Evolutionary conservation across 1,284 basidiomycete species (phyloP), one percentile per base, ranked within the genome.

Genomic region (Boletus nobilissimus): DNA sequence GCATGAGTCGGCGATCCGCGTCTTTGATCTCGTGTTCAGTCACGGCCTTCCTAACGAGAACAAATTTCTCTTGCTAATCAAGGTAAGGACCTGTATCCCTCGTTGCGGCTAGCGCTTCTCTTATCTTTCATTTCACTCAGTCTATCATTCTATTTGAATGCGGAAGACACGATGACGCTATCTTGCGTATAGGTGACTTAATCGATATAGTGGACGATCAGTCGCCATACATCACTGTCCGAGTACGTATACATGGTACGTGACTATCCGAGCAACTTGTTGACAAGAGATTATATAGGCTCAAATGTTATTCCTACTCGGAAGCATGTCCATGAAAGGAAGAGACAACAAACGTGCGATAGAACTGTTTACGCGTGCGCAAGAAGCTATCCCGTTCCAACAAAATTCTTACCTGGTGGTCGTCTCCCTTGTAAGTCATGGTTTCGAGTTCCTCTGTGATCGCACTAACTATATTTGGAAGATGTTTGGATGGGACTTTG

Each of bases 401-500:
- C 5, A 32, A 36, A 39, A 9, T 36, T 22, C 70, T 26, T 46
- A 60, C 11, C 57, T 79, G 32, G 29, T 46, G 29, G 5, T 63
- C 18, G 62, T 78, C 60, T 77, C 68, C 7, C 43, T 78, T 3
- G 77, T 78, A 46, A 66, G 77, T 1, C 10, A 51, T 5, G n/a
- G 29, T 22, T 11, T 10, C 32, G 57, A 38, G 11, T 6, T 32
- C 3, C 7, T 64, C 18, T 39, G 3, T 4, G 11, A 40, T 24
- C 26, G 6, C 3, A 7, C 22, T 11, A 65, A 74, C 32, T 64
- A n/a, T 34, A 18, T 36, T 65, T 19, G 34, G 51, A 70, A 79
- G 74, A 63, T 78, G 2, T 79, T 77, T 29, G 73, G 67, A 26
- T 78, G 77, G 77, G 29, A 70, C 18, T 67, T 78, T 62, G 67